These are phyloP conservation scores for Penicillium crystallinum DNA, from an alignment of 495 filamentous ascomycete genomes.

Conservation along the genomic window DNA sequence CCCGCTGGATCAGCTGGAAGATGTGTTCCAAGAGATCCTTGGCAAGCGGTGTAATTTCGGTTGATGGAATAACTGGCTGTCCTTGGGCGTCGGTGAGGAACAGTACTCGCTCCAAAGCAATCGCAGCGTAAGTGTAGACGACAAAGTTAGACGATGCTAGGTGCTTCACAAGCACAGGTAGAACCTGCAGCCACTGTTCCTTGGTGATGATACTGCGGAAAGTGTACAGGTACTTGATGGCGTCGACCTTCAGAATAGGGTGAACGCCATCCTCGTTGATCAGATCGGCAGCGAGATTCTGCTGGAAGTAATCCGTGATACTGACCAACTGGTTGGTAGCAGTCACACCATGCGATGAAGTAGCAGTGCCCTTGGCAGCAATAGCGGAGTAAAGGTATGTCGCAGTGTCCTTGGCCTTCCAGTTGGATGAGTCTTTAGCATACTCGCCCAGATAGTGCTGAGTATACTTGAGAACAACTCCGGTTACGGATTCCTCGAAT, in stretches of 20 bases:
- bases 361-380: conserved; percentile 82
- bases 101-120: conserved; percentile 84
- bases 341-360: conserved; percentile 78
- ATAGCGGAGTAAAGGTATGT: conserved; percentile 92
- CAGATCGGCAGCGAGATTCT: conserved; percentile 80
- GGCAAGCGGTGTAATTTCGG: conserved; percentile 69
- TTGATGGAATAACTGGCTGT: conserved; percentile 66
- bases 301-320: conserved; percentile 88
- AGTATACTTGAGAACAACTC: conserved; percentile 75
- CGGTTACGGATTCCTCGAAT: conserved; percentile 78
- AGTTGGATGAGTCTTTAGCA: conserved; percentile 62
- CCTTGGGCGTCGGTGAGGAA: conserved; percentile 69
- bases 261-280: conserved; percentile 58
- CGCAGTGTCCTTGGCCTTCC: conserved; percentile 96
- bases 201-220: conserved; percentile 89
- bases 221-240: conserved; percentile 92
- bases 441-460: conserved; percentile 70
- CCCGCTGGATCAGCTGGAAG: conserved; percentile 82
- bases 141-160: conserved; percentile 84
- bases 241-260: conserved; percentile 91
- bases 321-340: conserved; percentile 79
- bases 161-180: conserved; percentile 86
- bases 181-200: conserved; percentile 79
- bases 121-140: conserved; percentile 94
- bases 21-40: conserved; percentile 85